Evolutionary conservation across 768 basidiomycete genomes (phyloP).

Genomic region (Mycena filopes): DNA sequence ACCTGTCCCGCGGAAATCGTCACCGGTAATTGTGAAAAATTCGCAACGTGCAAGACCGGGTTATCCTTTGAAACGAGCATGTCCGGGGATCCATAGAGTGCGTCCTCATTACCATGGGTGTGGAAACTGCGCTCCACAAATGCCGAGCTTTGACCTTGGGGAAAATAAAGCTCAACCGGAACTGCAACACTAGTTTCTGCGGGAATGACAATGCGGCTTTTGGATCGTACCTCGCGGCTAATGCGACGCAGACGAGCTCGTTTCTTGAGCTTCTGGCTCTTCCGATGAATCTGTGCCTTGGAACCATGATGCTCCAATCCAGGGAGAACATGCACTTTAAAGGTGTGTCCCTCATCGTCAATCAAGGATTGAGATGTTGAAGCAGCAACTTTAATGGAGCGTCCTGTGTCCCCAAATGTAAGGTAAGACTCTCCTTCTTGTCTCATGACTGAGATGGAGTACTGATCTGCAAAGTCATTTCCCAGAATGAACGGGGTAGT

Average conservation of each 20-base stretch:
- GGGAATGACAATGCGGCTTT: constrained; percentile 20
- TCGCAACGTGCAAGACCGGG: constrained; percentile 3
- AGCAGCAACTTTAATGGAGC: not conserved
- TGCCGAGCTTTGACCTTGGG: not conserved
- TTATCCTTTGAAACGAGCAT: constrained; percentile 13
- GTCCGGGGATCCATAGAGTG: constrained; percentile 28
- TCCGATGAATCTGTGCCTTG: constrained; percentile 8
- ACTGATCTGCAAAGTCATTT: constrained; percentile 46
- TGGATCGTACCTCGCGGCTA: constrained; percentile 21
- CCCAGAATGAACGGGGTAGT: constrained; percentile 44
- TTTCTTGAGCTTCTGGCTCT: constrained; percentile 10
- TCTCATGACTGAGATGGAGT: constrained; percentile 41
- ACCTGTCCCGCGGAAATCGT: constrained; percentile 22
- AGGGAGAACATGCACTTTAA: constrained; percentile 4
- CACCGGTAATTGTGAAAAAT: constrained; percentile 7
- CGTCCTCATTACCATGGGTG: constrained; percentile 8
- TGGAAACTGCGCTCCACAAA: constrained; percentile 30
- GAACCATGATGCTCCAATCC: not conserved
- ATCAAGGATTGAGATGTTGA: not conserved
- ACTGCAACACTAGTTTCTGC: constrained; percentile 22
- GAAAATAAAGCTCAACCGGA: constrained; percentile 4
- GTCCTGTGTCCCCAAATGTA: constrained; percentile 1
- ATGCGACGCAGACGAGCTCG: not conserved
- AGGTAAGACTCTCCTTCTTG: constrained; percentile 21
- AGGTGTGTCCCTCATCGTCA: constrained; percentile 19